A percentile compares a stretch with the other conserved stretches of the same genome.
Conservation (phyloP, 768 basidiomycete genomes). For the Mycena galericulata region DNA sequence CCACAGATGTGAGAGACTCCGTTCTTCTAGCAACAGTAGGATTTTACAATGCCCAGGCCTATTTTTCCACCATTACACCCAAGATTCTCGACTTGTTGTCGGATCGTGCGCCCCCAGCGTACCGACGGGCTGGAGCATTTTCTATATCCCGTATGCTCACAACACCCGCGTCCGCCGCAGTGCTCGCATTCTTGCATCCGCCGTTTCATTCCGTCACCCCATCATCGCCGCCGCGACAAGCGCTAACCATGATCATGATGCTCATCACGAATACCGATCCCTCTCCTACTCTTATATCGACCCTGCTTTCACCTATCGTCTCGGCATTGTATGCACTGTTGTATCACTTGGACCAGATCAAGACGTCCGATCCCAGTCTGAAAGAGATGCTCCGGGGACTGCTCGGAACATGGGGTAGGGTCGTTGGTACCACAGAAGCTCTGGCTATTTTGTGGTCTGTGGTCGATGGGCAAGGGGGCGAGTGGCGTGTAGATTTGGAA, state of each 20-base stretch:
- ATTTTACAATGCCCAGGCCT: constrained; percentile 59
- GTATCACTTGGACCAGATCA: constrained; percentile 63
- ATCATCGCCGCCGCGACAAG: constrained; percentile 47
- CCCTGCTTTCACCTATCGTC: constrained; percentile 76
- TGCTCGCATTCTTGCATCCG: constrained; percentile 64
- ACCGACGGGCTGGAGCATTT: constrained; percentile 75
- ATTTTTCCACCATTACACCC: constrained; percentile 67
- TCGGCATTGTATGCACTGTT: constrained; percentile 74
- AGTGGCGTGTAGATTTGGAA: constrained; percentile 69
- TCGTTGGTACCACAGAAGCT: constrained; percentile 65
- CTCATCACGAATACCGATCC: constrained; percentile 85
- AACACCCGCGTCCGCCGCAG: constrained; percentile 47
- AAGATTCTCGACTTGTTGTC: constrained; percentile 65
- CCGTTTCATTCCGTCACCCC: constrained; percentile 53
- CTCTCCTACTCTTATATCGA: constrained; percentile 73
- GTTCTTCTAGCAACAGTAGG: neutral
- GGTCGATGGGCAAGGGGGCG: constrained; percentile 59
- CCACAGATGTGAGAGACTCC: constrained; percentile 61
- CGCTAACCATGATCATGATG: constrained; percentile 63
- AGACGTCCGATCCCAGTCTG: constrained; percentile 73
- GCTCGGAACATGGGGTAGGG: constrained; percentile 81
- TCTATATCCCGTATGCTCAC: constrained; percentile 74
- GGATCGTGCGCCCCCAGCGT: constrained; percentile 53
- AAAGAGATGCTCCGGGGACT: constrained; percentile 71
- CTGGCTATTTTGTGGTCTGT: constrained; percentile 70